Evolutionary conservation across 345 rosid genomes (phyloP), one percentile per base, ranked within the genome.

Genomic region (Acer negundo): DNA sequence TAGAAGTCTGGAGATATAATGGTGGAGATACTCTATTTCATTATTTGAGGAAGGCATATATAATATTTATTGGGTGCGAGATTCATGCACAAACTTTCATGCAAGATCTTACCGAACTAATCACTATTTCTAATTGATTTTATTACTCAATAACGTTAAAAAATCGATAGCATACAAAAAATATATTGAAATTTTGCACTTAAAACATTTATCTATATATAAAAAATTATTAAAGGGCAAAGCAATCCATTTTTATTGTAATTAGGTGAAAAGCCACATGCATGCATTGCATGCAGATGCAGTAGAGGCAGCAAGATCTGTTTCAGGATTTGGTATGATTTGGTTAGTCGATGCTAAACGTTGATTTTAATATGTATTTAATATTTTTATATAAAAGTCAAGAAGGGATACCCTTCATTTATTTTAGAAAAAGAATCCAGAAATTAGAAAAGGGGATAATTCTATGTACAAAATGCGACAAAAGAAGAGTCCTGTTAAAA

Each of bases 281-380:
- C 35, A 74, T 28, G 58, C 69, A 73, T 67, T 47, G 64, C 69
- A 73, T 67, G 59, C 22, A 20, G 63, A 47, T 42, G 72, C 61
- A 79, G 66, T 61, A 73, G 63, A 47, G 55, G 72, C 69, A 79
- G 59, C 69, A 73, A n/a, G 62, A 79, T 79, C 73, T 67, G 13
- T n/a, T 20, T 8, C 40, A 69, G 28, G 78, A 79, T 73, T 58
- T 10, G 6, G 63, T 10, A 15, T 24, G 71, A 31, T 64, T 56
- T 23, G 8, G 10, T 24, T 1, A 11, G 4, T 13, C 38, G n/a
- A 62, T 51, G 13, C 38, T 38, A 53, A 38, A 58, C 44, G 6
- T 70, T 26, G 44, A 62, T 42, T 42, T 35, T 35, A 35, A 35
- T 4, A 35, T 0, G 38, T 35, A 35, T 35, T 4, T 35, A 6